phyloP scores from a whole-genome alignment of 495 filamentous ascomycete species.

The Pseudomonodictys pantanalensis region DNA sequence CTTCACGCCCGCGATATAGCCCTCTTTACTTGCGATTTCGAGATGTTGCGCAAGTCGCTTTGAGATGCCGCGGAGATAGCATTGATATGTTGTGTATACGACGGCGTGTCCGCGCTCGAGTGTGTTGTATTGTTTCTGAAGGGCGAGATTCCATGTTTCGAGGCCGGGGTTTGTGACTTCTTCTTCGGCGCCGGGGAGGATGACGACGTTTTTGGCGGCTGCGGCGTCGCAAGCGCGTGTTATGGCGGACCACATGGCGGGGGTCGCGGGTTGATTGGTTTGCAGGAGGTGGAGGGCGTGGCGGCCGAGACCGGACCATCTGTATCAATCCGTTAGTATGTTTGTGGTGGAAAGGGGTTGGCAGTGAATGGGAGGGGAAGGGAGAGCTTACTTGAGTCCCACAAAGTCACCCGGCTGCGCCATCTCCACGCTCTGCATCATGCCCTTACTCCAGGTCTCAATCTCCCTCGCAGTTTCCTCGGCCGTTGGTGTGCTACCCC shows the following conservation, averaged over 20 bases:
- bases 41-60: slow-evolving; percentile 65
- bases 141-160: slow-evolving; percentile 76
- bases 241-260: slow-evolving; percentile 65
- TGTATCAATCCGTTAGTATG: slow-evolving; percentile 24
- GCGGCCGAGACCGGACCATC: slow-evolving; percentile 85
- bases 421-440: slow-evolving; percentile 72
- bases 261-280: slow-evolving; percentile 55
- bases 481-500: slow-evolving; percentile 45
- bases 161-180: slow-evolving; percentile 76
- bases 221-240: slow-evolving; percentile 75
- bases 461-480: slow-evolving; percentile 56
- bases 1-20: slow-evolving; percentile 82
- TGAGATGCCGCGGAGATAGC: slow-evolving; percentile 74
- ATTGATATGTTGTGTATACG: slow-evolving; percentile 77
- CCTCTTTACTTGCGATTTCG: slow-evolving; percentile 59
- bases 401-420: slow-evolving; percentile 76
- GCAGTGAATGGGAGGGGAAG: not conserved
- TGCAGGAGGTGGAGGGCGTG: slow-evolving; percentile 66
- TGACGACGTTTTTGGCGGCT: slow-evolving; percentile 60
- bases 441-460: slow-evolving; percentile 68
- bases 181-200: slow-evolving; percentile 93
- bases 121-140: slow-evolving; percentile 77
- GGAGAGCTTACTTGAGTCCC: slow-evolving; percentile 66
- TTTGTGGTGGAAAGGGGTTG: not conserved
- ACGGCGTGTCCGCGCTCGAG: slow-evolving; percentile 52